Evolutionary conservation across 768 basidiomycete genomes (phyloP).

Genomic region (Gautieria morchelliformis): DNA sequence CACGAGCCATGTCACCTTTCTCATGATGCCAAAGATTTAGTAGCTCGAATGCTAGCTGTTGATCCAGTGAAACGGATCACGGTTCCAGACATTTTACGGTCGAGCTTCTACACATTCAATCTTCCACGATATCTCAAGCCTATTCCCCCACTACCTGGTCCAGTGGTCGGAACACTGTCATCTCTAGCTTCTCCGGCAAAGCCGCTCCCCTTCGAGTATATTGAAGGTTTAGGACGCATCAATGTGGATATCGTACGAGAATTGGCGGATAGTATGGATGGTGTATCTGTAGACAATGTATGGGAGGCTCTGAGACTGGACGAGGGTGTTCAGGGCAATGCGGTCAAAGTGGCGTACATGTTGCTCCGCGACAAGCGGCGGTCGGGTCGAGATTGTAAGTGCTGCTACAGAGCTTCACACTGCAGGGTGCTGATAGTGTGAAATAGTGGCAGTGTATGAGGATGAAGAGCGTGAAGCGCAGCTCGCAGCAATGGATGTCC

Average conservation of each 20-base stretch:
- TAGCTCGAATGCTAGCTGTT: conserved; percentile 83
- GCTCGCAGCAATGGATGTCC: conserved; percentile 69
- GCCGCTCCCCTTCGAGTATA: conserved; percentile 67
- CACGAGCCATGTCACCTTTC: conserved; percentile 78
- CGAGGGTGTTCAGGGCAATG: conserved; percentile 81
- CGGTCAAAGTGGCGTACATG: conserved; percentile 95
- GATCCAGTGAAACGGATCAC: conserved; percentile 95
- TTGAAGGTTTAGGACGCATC: conserved; percentile 86
- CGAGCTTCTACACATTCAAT: conserved; percentile 83
- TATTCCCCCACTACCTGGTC: conserved; percentile 67
- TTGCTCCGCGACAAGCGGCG: conserved; percentile 82
- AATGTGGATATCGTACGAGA: conserved; percentile 88
- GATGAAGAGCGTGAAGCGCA: conserved; percentile 82
- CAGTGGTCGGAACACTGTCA: conserved; percentile 64
- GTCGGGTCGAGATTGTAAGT: conserved; percentile 76
- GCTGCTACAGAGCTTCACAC: neutral
- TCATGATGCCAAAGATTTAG: conserved; percentile 65
- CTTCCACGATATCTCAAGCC: conserved; percentile 84
- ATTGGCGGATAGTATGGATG: conserved; percentile 58
- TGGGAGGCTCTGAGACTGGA: conserved; percentile 78
- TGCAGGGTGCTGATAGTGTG: conserved; percentile 10
- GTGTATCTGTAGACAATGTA: conserved; percentile 74
- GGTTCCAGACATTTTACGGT: conserved; percentile 82
- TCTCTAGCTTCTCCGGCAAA: conserved; percentile 58
- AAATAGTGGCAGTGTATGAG: conserved; percentile 62